These are phyloP conservation scores for Suillus plorans DNA, from an alignment of 768 basidiomycete genomes.

Conservation along the genomic window DNA sequence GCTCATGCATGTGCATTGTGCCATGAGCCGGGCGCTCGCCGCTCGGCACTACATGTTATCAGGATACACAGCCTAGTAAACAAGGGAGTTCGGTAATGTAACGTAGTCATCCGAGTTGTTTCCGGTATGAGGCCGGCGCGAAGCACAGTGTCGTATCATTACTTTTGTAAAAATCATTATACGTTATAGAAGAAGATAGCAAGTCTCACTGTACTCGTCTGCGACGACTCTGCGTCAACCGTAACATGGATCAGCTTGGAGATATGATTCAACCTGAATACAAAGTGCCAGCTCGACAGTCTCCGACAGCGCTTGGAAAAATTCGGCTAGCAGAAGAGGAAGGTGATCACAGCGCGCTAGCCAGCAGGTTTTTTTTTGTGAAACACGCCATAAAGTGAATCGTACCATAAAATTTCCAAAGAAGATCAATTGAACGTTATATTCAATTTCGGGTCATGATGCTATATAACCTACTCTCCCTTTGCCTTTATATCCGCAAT, in stretches of 20 bases:
- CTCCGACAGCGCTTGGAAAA: neutral
- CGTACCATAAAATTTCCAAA: conserved; percentile 28
- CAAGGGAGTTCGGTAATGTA: neutral
- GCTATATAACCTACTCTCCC: conserved; percentile 23
- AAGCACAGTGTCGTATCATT: neutral
- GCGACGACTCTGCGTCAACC: neutral
- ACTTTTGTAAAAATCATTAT: neutral
- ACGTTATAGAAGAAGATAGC: neutral
- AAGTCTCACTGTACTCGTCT: neutral
- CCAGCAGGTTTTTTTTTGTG: conserved; percentile 12
- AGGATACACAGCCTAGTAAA: neutral
- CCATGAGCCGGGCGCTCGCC: neutral
- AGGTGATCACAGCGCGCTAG: neutral
- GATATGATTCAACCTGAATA: neutral
- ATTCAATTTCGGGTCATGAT: conserved; percentile 18
- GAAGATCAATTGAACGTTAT: conserved; percentile 20
- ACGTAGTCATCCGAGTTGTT: neutral
- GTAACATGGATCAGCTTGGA: neutral
- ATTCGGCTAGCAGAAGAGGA: neutral
- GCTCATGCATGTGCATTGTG: neutral
- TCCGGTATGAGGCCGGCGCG: neutral
- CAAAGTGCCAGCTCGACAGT: neutral
- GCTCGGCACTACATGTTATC: neutral
- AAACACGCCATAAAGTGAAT: conserved; percentile 30
- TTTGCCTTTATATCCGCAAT: neutral